Evolutionary conservation across 805 yeast species (phyloP).

Genomic region (Pichia gijzeniarum): DNA sequence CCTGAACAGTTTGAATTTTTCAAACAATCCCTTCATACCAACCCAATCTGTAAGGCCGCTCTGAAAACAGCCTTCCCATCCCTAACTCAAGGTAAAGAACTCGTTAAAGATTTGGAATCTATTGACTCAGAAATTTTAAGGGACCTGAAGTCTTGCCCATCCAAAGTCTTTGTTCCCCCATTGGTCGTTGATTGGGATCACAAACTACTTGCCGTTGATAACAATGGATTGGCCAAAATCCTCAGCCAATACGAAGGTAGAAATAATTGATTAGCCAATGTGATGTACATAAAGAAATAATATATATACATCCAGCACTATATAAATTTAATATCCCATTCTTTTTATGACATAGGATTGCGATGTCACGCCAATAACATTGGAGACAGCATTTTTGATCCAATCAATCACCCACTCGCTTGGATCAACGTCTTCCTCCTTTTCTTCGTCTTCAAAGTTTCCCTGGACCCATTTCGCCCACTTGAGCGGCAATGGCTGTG

Average conservation of each 20-base stretch:
- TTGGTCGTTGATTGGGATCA: constrained; percentile 60
- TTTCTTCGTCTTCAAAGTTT: constrained; percentile 17
- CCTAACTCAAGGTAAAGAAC: constrained; percentile 12
- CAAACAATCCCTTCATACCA: constrained; percentile 20
- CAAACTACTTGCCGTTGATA: constrained; percentile 46
- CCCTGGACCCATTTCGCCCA: constrained; percentile 94
- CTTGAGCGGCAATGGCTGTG: constrained; percentile 83
- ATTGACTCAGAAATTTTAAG: constrained; percentile 9
- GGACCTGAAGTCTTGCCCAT: neutral
- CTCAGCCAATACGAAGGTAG: constrained; percentile 32
- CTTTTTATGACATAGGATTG: constrained; percentile 86
- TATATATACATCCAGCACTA: no score
- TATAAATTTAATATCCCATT: constrained; percentile 58
- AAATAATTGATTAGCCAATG: neutral
- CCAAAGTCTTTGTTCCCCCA: constrained; percentile 34
- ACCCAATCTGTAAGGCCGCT: constrained; percentile 26
- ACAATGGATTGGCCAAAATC: constrained; percentile 36
- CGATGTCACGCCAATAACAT: constrained; percentile 80
- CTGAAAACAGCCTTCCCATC: constrained; percentile 28
- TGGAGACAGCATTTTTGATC: constrained; percentile 71
- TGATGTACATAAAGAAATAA: no score
- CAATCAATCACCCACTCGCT: constrained; percentile 75
- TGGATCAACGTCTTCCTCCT: constrained; percentile 43
- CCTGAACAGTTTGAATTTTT: constrained; percentile 29
- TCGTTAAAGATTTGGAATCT: constrained; percentile 17